These are phyloP conservation scores for maize (Zea mays) DNA, from an alignment of 176 grass and related monocot genomes.

Conservation along the genomic window DNA sequence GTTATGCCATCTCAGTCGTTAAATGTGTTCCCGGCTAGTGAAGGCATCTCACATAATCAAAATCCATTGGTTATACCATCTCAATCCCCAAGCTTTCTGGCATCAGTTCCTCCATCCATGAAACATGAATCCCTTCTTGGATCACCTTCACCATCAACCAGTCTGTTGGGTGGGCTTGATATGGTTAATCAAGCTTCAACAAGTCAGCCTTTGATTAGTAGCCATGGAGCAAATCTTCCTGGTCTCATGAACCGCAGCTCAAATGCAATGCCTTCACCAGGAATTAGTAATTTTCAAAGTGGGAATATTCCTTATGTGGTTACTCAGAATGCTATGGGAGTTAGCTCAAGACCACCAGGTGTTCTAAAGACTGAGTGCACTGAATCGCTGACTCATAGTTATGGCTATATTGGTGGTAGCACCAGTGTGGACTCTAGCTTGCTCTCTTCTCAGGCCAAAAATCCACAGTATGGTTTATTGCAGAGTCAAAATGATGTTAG, in stretches of 20 bases:
- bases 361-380: slow-evolving; percentile 51
- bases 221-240: slow-evolving; percentile 45
- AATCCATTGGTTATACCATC: slow-evolving; percentile 53
- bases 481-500: slow-evolving; percentile 58
- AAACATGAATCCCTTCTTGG: slow-evolving; percentile 52
- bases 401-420: slow-evolving; percentile 44
- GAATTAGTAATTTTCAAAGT: slow-evolving; percentile 55
- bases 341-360: slow-evolving; percentile 46
- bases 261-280: slow-evolving; percentile 47
- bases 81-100: slow-evolving; percentile 53
- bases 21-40: slow-evolving; percentile 55
- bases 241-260: slow-evolving; percentile 46
- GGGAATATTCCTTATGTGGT: slow-evolving; percentile 41
- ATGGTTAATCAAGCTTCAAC: slow-evolving; percentile 61
- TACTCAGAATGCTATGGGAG: slow-evolving; percentile 47
- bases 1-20: slow-evolving; percentile 69
- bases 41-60: slow-evolving; percentile 58
- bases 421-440: slow-evolving; percentile 54
- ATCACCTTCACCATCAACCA: slow-evolving; percentile 50
- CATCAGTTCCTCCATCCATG: slow-evolving; percentile 55
- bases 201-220: slow-evolving; percentile 46
- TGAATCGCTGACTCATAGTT: slow-evolving; percentile 45
- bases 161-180: slow-evolving; percentile 55
- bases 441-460: slow-evolving; percentile 60
- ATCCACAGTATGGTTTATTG: slow-evolving; percentile 54